Evolutionary conservation across 306 rosid species (phyloP).

Genomic region (Nissolia schottii): DNA sequence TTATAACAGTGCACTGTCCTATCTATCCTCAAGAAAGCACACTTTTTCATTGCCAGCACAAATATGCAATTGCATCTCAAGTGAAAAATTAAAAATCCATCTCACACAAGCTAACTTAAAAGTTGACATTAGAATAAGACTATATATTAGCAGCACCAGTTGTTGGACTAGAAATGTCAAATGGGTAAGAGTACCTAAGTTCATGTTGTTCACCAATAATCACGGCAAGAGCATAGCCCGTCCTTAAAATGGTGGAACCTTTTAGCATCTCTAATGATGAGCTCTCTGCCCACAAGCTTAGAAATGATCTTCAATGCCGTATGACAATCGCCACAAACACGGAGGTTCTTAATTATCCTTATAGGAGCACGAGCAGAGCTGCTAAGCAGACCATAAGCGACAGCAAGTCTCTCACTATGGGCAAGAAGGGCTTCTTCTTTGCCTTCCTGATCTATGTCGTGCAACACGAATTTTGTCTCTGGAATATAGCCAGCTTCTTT

Average conservation of each 20-base stretch:
- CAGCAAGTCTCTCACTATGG: slow-evolving; percentile 89
- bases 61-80: neutral
- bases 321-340: slow-evolving; percentile 57
- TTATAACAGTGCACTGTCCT: neutral
- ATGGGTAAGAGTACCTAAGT: slow-evolving; percentile 20
- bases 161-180: neutral
- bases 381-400: slow-evolving; percentile 65
- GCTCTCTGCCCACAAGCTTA: slow-evolving; percentile 46
- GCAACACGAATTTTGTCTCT: slow-evolving; percentile 74
- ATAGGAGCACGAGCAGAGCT: slow-evolving; percentile 59
- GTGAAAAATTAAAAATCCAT: neutral
- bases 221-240: slow-evolving; percentile 45
- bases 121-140: neutral
- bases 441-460: slow-evolving; percentile 82
- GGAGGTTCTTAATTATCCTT: slow-evolving; percentile 80
- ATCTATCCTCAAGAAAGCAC: neutral
- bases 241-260: slow-evolving; percentile 48
- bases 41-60: neutral
- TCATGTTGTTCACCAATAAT: slow-evolving; percentile 42
- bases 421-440: slow-evolving; percentile 78
- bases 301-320: slow-evolving; percentile 44
- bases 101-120: neutral
- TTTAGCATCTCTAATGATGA: slow-evolving; percentile 40
- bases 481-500: slow-evolving; percentile 83
- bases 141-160: neutral